These are phyloP conservation scores for Blastobotrys parvus DNA, from an alignment of 805 yeast genomes.

Conservation along the genomic window DNA sequence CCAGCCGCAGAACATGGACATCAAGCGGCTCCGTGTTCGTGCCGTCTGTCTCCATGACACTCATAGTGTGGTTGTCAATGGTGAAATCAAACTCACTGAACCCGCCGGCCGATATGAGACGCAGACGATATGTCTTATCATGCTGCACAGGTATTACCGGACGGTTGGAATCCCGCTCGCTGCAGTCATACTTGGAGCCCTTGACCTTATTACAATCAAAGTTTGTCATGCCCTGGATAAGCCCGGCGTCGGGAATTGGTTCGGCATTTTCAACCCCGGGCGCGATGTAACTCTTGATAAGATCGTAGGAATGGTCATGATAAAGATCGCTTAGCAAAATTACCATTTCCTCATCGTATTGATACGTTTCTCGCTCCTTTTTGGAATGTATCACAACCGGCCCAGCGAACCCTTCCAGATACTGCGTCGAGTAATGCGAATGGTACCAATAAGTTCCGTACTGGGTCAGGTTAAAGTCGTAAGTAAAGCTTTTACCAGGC, in stretches of 20 bases:
- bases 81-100: conserved; percentile 27
- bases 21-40: conserved; percentile 20
- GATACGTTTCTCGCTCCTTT: conserved; percentile 26
- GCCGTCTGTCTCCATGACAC: conserved; percentile 31
- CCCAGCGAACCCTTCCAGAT: conserved; percentile 43
- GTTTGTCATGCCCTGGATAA: conserved; percentile 33
- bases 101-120: conserved; percentile 28
- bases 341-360: conserved; percentile 27
- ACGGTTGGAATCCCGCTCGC: conserved; percentile 15
- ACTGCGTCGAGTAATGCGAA: conserved; percentile 40
- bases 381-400: conserved; percentile 37
- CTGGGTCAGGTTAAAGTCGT: conserved; percentile 36
- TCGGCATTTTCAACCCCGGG: conserved; percentile 34
- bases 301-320: conserved; percentile 29
- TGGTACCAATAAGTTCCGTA: conserved; percentile 52
- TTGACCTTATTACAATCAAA: conserved; percentile 23
- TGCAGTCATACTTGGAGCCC: conserved; percentile 15
- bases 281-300: conserved; percentile 31
- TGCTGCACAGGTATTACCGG: conserved; percentile 15
- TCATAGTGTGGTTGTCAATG: conserved; percentile 23
- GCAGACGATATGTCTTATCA: conserved; percentile 16
- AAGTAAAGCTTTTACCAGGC: conserved; percentile 35
- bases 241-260: conserved; percentile 34
- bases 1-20: conserved; percentile 24
- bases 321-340: conserved; percentile 36